Evolutionary conservation across 192 early-diverging fungal species (phyloP), one percentile per base, ranked within the genome.

Genomic region (Thamnidium elegans): DNA sequence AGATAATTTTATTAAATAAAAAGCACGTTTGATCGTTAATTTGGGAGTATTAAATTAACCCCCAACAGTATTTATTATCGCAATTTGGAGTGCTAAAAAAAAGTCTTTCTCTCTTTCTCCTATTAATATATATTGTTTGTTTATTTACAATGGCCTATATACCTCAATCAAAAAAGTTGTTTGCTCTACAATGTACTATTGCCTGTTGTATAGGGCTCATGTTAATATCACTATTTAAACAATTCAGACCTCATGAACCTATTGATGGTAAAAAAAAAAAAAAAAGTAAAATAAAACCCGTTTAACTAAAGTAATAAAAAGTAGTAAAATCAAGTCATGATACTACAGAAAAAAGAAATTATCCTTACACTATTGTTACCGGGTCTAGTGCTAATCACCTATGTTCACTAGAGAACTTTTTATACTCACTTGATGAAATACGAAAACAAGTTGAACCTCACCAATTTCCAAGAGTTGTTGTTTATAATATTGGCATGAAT

Each of bases 401-500:
- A 48, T 84, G 82, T 52, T 71, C 80, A 3, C 61, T 84, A 20
- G 78, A 79, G 31, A 71, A 53, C 43, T 81, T 78, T 39, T 50
- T 84, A 11, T 80, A 81, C 34, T 67, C 78, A 1, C 21, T 84
- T 14, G 52, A 79, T 23, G 66, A 76, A 31, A 52, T 77, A 9
- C 47, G 70, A 8, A 53, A 69, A 8, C 69, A 69, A 15, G 17
- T 84, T 13, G 66, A 77, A 10, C 58, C 69, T 2, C 50, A 67
- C 0, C 70, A 75, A 23, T 67, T 71, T 13, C 80, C 80, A 0
- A 74, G 70, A 3, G 50, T 84, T 15, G 58, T 78, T 7, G 73
- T 84, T 6, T 84, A 84, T 56, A 80, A 81, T 55, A 44, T 84
- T 8, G 82, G 82, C 48, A 68, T 84, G 66, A 70, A 69, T 15